A percentile compares a stretch with the other conserved stretches of the same genome.
These are phyloP conservation scores for Cryptococcus depauperatus DNA, from an alignment of 1,284 basidiomycete genomes.

Conservation along the genomic window DNA sequence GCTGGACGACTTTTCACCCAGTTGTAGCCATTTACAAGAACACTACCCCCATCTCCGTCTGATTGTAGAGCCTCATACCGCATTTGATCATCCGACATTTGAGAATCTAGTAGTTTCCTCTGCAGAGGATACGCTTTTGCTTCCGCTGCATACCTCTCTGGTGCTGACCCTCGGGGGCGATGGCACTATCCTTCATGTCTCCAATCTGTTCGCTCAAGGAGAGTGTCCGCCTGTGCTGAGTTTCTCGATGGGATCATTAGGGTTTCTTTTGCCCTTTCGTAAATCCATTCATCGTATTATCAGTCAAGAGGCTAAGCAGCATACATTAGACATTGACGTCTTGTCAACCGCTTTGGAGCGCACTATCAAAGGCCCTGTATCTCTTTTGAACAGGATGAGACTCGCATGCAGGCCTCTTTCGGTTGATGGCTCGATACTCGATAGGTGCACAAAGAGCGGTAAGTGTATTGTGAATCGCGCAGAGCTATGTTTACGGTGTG, in stretches of 20 bases:
- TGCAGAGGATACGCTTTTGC: slow-evolving; percentile 19
- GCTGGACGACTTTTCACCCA: no score
- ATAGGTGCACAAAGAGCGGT: slow-evolving; percentile 25
- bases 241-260: slow-evolving; percentile 92
- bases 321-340: slow-evolving; percentile 30
- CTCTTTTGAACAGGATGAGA: slow-evolving; percentile 78
- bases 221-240: slow-evolving; percentile 90
- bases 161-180: slow-evolving; percentile 91
- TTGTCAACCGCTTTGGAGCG: slow-evolving; percentile 66
- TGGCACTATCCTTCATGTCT: slow-evolving; percentile 90
- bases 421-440: slow-evolving; percentile 53
- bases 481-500: slow-evolving; percentile 1
- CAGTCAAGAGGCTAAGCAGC: background rate
- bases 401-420: slow-evolving; percentile 70
- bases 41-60: slow-evolving; percentile 27
- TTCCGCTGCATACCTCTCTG: slow-evolving; percentile 55
- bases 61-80: slow-evolving; percentile 38
- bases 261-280: slow-evolving; percentile 92
- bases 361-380: slow-evolving; percentile 48
- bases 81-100: slow-evolving; percentile 29
- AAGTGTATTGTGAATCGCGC: background rate
- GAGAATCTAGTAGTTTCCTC: slow-evolving; percentile 27
- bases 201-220: slow-evolving; percentile 74
- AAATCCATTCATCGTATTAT: slow-evolving; percentile 42
- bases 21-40: slow-evolving; percentile 24